These are phyloP conservation scores for Aquilaria agallochum DNA, from an alignment of 441 rosid genomes.

Conservation along the genomic window DNA sequence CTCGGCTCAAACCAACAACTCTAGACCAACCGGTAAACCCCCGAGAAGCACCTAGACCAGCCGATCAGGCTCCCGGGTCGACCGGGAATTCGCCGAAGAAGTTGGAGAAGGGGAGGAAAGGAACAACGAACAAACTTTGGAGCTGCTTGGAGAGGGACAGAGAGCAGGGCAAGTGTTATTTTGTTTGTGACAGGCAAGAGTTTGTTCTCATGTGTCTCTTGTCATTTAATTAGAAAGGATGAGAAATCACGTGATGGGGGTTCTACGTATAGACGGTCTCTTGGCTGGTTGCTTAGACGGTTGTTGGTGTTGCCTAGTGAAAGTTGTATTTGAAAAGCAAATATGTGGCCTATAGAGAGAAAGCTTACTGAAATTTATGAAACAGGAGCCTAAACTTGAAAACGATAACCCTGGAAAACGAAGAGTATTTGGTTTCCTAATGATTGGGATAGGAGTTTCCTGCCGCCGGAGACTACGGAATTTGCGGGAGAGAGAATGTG, in stretches of 20 bases:
- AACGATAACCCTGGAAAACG: no score
- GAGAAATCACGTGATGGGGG: constrained; percentile 10
- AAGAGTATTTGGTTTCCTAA: no score
- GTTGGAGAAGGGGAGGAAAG: background rate
- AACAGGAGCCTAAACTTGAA: no score
- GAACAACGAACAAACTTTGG: background rate
- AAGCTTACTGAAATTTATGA: no score
- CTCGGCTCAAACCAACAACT: no score
- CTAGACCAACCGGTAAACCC: no score
- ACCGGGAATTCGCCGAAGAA: constrained; percentile 1
- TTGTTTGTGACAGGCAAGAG: background rate
- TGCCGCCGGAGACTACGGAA: no score
- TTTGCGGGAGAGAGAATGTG: no score
- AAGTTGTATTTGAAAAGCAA: no score
- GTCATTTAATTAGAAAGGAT: background rate
- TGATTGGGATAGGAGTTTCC: no score
- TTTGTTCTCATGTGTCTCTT: background rate
- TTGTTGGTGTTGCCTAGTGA: constrained; percentile 2
- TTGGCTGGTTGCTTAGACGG: constrained; percentile 6
- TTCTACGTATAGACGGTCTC: background rate
- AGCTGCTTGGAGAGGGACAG: background rate
- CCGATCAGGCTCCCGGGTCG: background rate
- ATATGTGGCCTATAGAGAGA: no score
- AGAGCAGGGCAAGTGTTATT: background rate
- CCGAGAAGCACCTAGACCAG: no score